These are phyloP conservation scores for Spizellomyces punctatus DNA, from an alignment of 192 early-diverging fungal genomes.

Conservation along the genomic window DNA sequence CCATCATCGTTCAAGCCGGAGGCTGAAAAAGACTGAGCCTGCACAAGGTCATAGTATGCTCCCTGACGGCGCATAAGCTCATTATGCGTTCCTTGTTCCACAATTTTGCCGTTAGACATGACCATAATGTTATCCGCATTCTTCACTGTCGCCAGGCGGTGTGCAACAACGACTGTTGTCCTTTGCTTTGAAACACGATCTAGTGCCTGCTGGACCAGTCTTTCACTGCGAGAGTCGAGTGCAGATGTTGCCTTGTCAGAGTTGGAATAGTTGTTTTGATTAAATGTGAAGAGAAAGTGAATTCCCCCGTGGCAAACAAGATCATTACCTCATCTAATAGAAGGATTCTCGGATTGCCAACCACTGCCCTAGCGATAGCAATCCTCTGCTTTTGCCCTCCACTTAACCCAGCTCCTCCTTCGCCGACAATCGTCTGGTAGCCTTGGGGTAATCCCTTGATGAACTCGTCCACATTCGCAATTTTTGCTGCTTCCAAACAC, in stretches of 20 bases:
- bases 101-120: conserved; percentile 42
- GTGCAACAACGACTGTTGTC: neutral
- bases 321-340: conserved; percentile 33
- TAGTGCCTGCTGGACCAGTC: neutral
- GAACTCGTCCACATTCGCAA: conserved; percentile 38
- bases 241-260: neutral
- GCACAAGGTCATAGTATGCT: neutral
- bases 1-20: too few relatives aligned
- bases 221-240: neutral
- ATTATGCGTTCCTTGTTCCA: conserved; percentile 45
- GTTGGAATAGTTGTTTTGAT: too few relatives aligned
- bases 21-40: neutral
- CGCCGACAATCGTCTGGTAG: conserved; percentile 76
- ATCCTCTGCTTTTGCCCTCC: conserved; percentile 95
- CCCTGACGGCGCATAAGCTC: conserved; percentile 24
- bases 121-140: conserved; percentile 48
- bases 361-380: conserved; percentile 87
- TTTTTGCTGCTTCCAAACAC: conserved; percentile 24
- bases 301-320: neutral
- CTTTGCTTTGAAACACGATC: neutral
- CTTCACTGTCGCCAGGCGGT: conserved; percentile 35
- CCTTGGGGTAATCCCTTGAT: conserved; percentile 71
- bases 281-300: too few relatives aligned
- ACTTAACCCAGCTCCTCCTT: conserved; percentile 73
- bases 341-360: conserved; percentile 82